A percentile compares a stretch with the other conserved stretches of the same genome.
phyloP scores from a whole-genome alignment of 441 rosid species.

The Melastoma candidum region DNA sequence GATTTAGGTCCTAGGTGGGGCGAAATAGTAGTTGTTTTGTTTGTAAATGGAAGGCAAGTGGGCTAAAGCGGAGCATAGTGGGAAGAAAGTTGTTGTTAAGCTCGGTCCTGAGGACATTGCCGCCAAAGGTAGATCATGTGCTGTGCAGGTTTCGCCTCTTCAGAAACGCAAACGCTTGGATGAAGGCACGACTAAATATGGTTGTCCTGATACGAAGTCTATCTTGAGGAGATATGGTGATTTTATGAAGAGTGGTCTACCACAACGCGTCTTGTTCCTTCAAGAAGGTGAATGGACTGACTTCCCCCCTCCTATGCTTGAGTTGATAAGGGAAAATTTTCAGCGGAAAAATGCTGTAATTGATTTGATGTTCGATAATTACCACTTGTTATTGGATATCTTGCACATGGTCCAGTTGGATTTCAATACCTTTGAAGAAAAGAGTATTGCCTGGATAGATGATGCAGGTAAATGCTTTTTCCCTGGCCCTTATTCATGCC shows the following conservation, averaged over 20 bases:
- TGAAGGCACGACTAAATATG: not conserved
- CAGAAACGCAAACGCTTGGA: constrained; percentile 9
- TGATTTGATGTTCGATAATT: constrained; percentile 8
- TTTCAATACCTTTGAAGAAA: constrained; percentile 1
- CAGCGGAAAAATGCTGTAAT: constrained; percentile 12
- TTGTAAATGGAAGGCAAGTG: constrained; percentile 7
- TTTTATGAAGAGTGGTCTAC: constrained; percentile 9
- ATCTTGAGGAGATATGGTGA: constrained; percentile 1
- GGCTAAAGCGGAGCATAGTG: not conserved
- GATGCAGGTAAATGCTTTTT: constrained; percentile 2
- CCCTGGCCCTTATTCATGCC: constrained; percentile 5
- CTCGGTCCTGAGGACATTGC: not conserved
- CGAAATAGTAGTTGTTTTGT: too few species aligned
- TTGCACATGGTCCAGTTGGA: constrained; percentile 11
- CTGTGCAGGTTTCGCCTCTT: not conserved
- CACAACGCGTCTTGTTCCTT: constrained; percentile 9
- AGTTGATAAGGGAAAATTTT: constrained; percentile 7
- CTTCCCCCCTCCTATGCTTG: constrained; percentile 11
- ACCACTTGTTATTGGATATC: constrained; percentile 10
- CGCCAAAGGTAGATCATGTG: not conserved
- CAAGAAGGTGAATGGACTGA: constrained; percentile 14
- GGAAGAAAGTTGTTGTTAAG: constrained; percentile 3
- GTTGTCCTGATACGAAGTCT: constrained; percentile 1
- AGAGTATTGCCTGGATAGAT: constrained; percentile 13
- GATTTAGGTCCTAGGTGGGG: too few species aligned